These are phyloP conservation scores for Leishmania guyanensis DNA, from an alignment of 208 protist genomes.

Conservation along the genomic window DNA sequence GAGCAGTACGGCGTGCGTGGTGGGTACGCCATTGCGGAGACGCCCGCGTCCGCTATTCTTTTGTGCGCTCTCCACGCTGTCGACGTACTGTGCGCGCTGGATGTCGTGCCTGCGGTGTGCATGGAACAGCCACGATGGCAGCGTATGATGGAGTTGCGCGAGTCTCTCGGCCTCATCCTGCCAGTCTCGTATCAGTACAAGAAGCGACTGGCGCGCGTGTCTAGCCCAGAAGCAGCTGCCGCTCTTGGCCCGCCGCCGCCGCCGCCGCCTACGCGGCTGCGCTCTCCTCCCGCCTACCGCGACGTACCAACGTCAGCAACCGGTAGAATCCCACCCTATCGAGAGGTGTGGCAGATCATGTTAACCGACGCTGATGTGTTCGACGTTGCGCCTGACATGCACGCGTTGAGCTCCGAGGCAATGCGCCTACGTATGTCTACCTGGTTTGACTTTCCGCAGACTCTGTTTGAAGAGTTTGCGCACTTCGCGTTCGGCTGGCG, in stretches of 20 bases:
- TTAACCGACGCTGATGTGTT: constrained; percentile 52
- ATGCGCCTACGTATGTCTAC: not conserved
- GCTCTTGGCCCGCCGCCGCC: constrained; percentile 11
- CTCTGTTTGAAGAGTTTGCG: constrained; percentile 36
- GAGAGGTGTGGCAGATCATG: constrained; percentile 65
- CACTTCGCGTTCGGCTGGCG: constrained; percentile 17
- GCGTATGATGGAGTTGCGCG: constrained; percentile 49
- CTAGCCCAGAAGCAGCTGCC: not conserved
- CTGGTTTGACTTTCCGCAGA: not conserved
- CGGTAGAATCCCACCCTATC: constrained; percentile 34
- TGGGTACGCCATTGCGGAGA: constrained; percentile 54
- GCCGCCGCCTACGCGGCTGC: constrained; percentile 23
- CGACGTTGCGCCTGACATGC: constrained; percentile 41
- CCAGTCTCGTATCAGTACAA: constrained; percentile 29
- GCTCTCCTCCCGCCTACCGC: constrained; percentile 65
- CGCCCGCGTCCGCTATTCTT: constrained; percentile 21
- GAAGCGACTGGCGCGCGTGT: not conserved
- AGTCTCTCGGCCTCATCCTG: constrained; percentile 46
- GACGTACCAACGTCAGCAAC: constrained; percentile 19
- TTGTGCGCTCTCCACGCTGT: constrained; percentile 62
- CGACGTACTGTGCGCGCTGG: constrained; percentile 64
- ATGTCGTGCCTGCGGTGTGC: constrained; percentile 40
- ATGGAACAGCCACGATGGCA: constrained; percentile 34
- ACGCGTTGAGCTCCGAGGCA: not conserved
- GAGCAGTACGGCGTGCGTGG: constrained; percentile 63